A percentile compares a stretch with the other conserved stretches of the same genome.
phyloP scores from a whole-genome alignment of 495 filamentous ascomycete species.

The Lasiosphaeria hispida region DNA sequence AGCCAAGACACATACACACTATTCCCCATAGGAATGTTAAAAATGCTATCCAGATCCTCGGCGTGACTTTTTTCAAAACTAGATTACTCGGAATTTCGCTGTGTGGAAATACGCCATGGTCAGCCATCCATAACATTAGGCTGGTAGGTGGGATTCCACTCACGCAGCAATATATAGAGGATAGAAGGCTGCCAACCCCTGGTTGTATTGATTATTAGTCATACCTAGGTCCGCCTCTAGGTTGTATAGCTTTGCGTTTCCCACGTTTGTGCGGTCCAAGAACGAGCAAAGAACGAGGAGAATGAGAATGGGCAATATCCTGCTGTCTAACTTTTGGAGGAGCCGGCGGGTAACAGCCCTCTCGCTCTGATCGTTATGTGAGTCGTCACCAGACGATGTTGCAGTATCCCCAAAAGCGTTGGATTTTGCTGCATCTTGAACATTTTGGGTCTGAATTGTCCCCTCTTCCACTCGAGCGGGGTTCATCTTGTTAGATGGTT shows the following conservation, averaged over 20 bases:
- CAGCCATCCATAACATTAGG: too few species aligned
- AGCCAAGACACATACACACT: constrained; percentile 64
- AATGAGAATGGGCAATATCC: constrained; percentile 6
- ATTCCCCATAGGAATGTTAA: constrained; percentile 56
- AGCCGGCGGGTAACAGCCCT: too few species aligned
- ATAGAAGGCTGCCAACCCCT: constrained; percentile 54
- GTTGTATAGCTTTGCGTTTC: constrained; percentile 77
- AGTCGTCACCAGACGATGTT: too few species aligned
- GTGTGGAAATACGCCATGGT: constrained; percentile 3
- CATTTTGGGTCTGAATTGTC: too few species aligned
- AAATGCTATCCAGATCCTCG: constrained; percentile 57
- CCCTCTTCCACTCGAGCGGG: too few species aligned
- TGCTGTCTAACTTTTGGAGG: not conserved
- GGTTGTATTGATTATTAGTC: constrained; percentile 67
- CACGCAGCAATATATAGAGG: constrained; percentile 51
- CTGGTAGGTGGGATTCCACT: constrained; percentile 42
- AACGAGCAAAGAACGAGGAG: constrained; percentile 52
- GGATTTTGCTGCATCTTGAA: too few species aligned
- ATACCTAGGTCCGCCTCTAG: constrained; percentile 62
- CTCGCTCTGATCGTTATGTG: too few species aligned
- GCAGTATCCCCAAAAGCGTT: too few species aligned
- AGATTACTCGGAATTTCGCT: constrained; percentile 81
- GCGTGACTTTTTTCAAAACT: constrained; percentile 69
- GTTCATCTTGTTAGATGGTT: too few species aligned
- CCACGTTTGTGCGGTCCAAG: constrained; percentile 73